Conservation (phyloP, 371 early-diverging fungal genomes). For the Capillidium heterosporum region DNA sequence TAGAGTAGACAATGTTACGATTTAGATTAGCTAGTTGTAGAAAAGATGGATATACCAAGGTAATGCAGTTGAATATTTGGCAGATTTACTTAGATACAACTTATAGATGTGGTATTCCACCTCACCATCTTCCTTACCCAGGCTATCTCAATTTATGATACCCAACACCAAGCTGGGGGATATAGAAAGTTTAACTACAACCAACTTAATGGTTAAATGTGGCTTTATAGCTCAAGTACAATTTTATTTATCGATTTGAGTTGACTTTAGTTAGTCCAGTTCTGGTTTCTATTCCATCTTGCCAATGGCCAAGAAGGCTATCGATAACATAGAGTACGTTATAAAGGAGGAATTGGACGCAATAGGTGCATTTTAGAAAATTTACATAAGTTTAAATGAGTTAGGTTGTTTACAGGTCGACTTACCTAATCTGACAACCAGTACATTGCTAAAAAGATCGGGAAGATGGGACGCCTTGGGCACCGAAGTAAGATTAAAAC, state of each 20-base stretch:
- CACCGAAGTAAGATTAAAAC: constrained; percentile 23
- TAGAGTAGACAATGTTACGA: too few relatives aligned
- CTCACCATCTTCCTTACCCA: too few relatives aligned
- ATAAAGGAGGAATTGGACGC: constrained; percentile 62
- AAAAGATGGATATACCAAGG: too few relatives aligned
- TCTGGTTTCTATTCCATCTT: constrained; percentile 67
- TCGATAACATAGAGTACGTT: constrained; percentile 52
- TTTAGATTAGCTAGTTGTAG: too few relatives aligned
- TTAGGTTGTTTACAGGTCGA: constrained; percentile 52
- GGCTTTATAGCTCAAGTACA: background rate
- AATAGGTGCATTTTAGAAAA: background rate
- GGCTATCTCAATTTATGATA: too few relatives aligned
- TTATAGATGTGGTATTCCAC: too few relatives aligned
- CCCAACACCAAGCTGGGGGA: too few relatives aligned
- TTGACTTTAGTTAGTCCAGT: constrained; percentile 24
- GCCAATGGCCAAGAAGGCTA: constrained; percentile 54
- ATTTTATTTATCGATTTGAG: background rate
- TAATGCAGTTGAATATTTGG: too few relatives aligned
- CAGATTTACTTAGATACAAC: too few relatives aligned
- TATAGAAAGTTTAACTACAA: too few relatives aligned
- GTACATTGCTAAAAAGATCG: constrained; percentile 57
- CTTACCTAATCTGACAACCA: constrained; percentile 42
- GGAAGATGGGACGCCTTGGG: constrained; percentile 58
- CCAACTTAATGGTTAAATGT: too few relatives aligned
- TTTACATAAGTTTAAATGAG: background rate